Evolutionary conservation across 352 stramenopile genomes (phyloP), one percentile per base, ranked within the genome.

Genomic region (Globisporangium parvum): DNA sequence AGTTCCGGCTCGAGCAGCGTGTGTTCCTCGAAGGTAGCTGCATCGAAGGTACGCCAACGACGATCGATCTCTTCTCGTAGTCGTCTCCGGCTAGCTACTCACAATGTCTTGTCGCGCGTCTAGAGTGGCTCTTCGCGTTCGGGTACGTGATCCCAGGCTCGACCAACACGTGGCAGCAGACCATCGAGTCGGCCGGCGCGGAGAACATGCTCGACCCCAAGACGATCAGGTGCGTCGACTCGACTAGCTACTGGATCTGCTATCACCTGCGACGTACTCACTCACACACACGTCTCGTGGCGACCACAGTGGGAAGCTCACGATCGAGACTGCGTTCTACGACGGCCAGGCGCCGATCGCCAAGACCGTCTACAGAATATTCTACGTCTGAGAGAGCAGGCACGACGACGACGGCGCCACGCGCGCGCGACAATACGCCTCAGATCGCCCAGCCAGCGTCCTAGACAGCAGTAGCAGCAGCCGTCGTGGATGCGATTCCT

Each of bases 301-400:
- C 23, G 26, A 9, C 26, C 24, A 24, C 47, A 96, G 80, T 44
- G 94, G 92, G 14, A 93, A 97, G 51, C 75, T 98, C 39, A 96
- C 85, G 41, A 97, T 98, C 47, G 94, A 98, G 62, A 98, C 93
- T 9, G 87, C 73, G n/a, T 98, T 98, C 65, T 97, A 96, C 69
- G 92, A 98, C 65, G 93, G 81, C 33, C 70, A 94, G 47, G 63
- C 71, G 33, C 65, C 89, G 26, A 93, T 97, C 60, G 84, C 83
- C 61, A 96, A 95, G 77, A 96, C 86, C 28, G 77, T 96, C 59
- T 95, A 97, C 60, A 87, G 91, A 80, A 92, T 98, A 73, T 97
- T 87, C 70, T 97, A 97, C 71, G 85, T 93, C 55, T 95, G 77
- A n/a, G 20, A 94, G 77, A n/a, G 20, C 6, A 37, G 10, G 4